A percentile compares a stretch with the other conserved stretches of the same genome.
These are phyloP conservation scores for Exobasidium cylindrosporum DNA, from an alignment of 1,284 basidiomycete species.

Conservation along the genomic window DNA sequence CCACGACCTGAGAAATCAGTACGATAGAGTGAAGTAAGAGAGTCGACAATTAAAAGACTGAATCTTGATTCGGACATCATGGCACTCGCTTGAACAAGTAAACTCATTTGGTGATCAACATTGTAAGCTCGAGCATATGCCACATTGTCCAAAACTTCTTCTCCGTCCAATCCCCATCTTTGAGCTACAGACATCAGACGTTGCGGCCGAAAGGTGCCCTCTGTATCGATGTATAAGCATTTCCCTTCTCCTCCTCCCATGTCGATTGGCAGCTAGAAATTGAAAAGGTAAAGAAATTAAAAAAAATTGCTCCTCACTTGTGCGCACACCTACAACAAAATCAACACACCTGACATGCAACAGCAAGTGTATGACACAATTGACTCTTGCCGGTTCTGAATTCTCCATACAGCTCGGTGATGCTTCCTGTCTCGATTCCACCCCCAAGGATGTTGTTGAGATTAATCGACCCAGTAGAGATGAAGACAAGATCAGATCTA, in stretches of 20 bases:
- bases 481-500: constrained; percentile 91
- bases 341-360: constrained; percentile 79
- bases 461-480: constrained; percentile 94
- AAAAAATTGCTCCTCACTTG: constrained; percentile 2
- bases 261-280: constrained; percentile 71
- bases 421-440: constrained; percentile 96
- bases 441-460: constrained; percentile 93
- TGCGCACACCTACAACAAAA: no score
- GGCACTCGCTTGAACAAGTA: constrained; percentile 87
- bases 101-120: constrained; percentile 90
- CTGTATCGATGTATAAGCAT: constrained; percentile 97
- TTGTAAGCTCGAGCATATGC: constrained; percentile 99
- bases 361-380: constrained; percentile 94
- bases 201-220: constrained; percentile 96
- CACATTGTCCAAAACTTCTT: constrained; percentile 97
- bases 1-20: constrained; percentile 95
- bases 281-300: no score
- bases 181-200: constrained; percentile 92
- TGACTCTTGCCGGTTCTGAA: constrained; percentile 98
- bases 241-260: constrained; percentile 99
- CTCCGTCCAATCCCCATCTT: constrained; percentile 89
- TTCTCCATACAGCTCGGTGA: constrained; percentile 98
- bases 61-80: constrained; percentile 70
- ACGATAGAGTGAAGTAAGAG: constrained; percentile 90
- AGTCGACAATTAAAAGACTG: constrained; percentile 92